Conservation (phyloP, 2,329 filamentous ascomycete genomes). For the Dissoconium aciculare region DNA sequence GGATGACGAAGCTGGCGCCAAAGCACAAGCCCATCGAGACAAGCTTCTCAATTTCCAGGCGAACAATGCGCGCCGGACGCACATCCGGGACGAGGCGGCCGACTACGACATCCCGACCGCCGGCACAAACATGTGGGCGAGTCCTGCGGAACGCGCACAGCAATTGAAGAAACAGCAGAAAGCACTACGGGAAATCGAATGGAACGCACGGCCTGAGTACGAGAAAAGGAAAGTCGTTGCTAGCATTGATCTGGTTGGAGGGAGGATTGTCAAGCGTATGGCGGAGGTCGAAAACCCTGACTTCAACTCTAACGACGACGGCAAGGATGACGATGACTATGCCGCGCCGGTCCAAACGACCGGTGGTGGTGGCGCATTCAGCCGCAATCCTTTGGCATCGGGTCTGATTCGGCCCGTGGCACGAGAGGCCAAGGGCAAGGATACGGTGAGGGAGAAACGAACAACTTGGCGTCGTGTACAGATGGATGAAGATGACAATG, state of each 20-base stretch:
- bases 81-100: slow-evolving; percentile 71
- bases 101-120: slow-evolving; percentile 50
- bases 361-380: slow-evolving; percentile 44
- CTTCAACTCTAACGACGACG: slow-evolving; percentile 29
- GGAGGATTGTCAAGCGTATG: slow-evolving; percentile 61
- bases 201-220: slow-evolving; percentile 70
- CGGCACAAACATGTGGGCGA: slow-evolving; percentile 66
- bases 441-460: slow-evolving; percentile 22
- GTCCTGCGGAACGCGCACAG: slow-evolving; percentile 62
- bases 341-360: slow-evolving; percentile 31
- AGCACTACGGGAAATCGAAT: slow-evolving; percentile 69
- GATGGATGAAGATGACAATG: slow-evolving; percentile 39
- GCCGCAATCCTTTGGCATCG: slow-evolving; percentile 51
- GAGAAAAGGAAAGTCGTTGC: slow-evolving; percentile 76
- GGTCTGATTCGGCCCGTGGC: slow-evolving; percentile 50
- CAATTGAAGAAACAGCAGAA: slow-evolving; percentile 79
- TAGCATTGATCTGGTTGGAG: slow-evolving; percentile 66
- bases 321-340: slow-evolving; percentile 19
- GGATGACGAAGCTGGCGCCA: slow-evolving; percentile 43
- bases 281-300: slow-evolving; percentile 43
- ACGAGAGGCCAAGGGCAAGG: slow-evolving; percentile 38
- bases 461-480: slow-evolving; percentile 36
- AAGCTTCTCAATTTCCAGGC: slow-evolving; percentile 69
- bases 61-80: slow-evolving; percentile 70
- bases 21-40: slow-evolving; percentile 65